Percentiles rank a stretch among this genome's conserved stretches.
phyloP scores from a whole-genome alignment of 148 eudicot genomes.

The Amaranthus cruentus region DNA sequence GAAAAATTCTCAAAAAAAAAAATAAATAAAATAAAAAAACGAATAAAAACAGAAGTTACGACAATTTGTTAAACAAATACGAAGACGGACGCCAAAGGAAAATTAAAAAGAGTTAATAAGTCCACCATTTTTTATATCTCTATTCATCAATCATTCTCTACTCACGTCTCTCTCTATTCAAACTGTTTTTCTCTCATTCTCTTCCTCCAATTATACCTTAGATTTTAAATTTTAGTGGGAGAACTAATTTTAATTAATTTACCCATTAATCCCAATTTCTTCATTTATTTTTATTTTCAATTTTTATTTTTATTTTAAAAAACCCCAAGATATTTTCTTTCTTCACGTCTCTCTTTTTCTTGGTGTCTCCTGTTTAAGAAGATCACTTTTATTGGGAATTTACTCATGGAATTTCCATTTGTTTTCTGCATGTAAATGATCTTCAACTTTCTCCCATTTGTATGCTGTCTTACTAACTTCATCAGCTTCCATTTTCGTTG shows the following conservation, averaged over 20 bases:
- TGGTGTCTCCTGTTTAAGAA: neutral
- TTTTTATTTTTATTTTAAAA: neutral
- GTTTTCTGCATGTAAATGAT: conserved; percentile 23
- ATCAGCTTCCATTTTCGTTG: conserved; percentile 25
- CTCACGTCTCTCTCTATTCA: conserved; percentile 16
- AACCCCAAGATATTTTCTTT: conserved; percentile 25
- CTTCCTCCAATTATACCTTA: conserved; percentile 30
- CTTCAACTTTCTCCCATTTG: conserved; percentile 11
- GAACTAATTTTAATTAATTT: conserved; percentile 7
- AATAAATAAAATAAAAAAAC: too few species aligned
- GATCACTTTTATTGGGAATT: conserved; percentile 4
- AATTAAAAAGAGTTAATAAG: conserved; percentile 32
- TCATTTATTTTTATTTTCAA: neutral
- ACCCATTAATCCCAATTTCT: conserved; percentile 3
- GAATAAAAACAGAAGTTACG: too few species aligned
- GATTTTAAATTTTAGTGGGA: conserved; percentile 12
- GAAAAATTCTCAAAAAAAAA: too few species aligned
- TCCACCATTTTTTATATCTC: conserved; percentile 25
- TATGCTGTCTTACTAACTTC: conserved; percentile 21
- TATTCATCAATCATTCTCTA: conserved; percentile 11
- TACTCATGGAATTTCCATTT: conserved; percentile 3
- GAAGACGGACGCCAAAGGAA: conserved; percentile 30
- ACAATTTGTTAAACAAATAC: neutral
- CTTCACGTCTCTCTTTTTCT: conserved; percentile 38
- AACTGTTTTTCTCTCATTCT: conserved; percentile 13